These are phyloP conservation scores for Cladobotryum protrusum DNA, from an alignment of 2,329 filamentous ascomycete species.

Conservation along the genomic window DNA sequence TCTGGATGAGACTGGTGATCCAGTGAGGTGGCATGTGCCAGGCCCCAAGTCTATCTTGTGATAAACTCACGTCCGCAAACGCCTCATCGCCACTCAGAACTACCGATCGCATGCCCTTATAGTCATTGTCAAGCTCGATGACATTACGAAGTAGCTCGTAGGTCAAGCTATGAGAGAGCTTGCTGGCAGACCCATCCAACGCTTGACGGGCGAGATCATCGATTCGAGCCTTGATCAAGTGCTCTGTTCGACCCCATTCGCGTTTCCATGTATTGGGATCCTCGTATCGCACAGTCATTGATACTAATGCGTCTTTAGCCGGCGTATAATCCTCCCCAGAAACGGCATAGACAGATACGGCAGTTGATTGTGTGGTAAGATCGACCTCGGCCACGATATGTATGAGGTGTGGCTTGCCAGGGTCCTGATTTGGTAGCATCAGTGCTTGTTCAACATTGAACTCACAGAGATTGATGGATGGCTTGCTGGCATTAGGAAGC, in stretches of 20 bases:
- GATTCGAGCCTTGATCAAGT: conserved; percentile 60
- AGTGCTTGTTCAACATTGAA: neutral
- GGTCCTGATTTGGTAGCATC: neutral
- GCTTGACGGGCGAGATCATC: conserved; percentile 39
- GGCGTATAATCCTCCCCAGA: neutral
- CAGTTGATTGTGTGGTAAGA: neutral
- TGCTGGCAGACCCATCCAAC: conserved; percentile 7
- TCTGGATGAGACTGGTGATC: conserved; percentile 51
- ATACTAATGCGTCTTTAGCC: neutral
- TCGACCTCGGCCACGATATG: neutral
- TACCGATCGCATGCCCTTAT: conserved; percentile 53
- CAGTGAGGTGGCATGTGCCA: conserved; percentile 53
- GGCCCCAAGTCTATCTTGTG: conserved; percentile 23
- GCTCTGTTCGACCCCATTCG: conserved; percentile 35
- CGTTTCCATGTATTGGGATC: neutral
- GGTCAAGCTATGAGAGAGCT: conserved; percentile 12
- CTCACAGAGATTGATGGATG: neutral
- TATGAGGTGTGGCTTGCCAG: neutral
- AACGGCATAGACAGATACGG: neutral
- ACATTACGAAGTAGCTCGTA: conserved; percentile 60
- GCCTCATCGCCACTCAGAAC: conserved; percentile 31
- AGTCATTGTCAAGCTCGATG: conserved; percentile 48
- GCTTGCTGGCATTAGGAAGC: neutral
- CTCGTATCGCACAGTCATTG: neutral
- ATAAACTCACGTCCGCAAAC: conserved; percentile 35